Evolutionary conservation across 345 rosid species (phyloP).

Genomic region (Lagerstroemia speciosa): DNA sequence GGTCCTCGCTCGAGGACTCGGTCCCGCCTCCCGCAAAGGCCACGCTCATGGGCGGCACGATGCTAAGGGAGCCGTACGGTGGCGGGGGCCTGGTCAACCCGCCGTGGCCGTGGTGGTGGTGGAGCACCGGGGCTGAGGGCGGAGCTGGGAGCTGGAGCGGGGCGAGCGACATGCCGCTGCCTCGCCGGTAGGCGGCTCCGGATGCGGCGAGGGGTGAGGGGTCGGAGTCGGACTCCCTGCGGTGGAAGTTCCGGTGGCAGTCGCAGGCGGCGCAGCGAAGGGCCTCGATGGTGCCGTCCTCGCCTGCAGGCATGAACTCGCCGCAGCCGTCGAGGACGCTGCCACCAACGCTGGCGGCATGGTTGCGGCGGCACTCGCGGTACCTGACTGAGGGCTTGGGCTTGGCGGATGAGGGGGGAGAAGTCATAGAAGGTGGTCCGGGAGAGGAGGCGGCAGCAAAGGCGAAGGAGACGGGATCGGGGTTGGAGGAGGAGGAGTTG

Average conservation of each 20-base stretch:
- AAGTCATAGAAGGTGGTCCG: constrained; percentile 10
- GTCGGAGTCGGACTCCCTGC: constrained; percentile 49
- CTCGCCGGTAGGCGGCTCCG: neutral
- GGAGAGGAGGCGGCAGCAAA: constrained; percentile 10
- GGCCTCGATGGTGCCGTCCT: constrained; percentile 73
- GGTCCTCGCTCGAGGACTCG: constrained; percentile 52
- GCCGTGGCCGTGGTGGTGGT: constrained; percentile 33
- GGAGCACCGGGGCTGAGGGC: constrained; percentile 20
- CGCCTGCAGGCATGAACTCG: constrained; percentile 96
- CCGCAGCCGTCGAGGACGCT: constrained; percentile 84
- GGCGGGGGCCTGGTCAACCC: constrained; percentile 6
- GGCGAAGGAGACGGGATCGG: constrained; percentile 17
- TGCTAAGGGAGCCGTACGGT: constrained; percentile 32
- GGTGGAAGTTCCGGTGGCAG: constrained; percentile 94
- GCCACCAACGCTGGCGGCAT: constrained; percentile 84
- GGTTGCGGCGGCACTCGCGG: constrained; percentile 85
- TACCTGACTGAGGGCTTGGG: constrained; percentile 33
- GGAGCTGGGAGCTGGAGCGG: constrained; percentile 52
- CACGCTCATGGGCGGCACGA: constrained; percentile 49
- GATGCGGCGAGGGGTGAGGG: constrained; percentile 2
- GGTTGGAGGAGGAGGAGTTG: constrained; percentile 25
- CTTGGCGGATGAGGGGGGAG: constrained; percentile 22
- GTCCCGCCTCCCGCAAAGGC: constrained; percentile 37
- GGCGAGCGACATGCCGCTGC: constrained; percentile 18
- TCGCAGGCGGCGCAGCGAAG: constrained; percentile 89